A percentile compares a stretch with the other conserved stretches of the same genome.
Evolutionary conservation across 495 filamentous ascomycete genomes (phyloP).

Genomic region (Hypoxylon lenormandii): DNA sequence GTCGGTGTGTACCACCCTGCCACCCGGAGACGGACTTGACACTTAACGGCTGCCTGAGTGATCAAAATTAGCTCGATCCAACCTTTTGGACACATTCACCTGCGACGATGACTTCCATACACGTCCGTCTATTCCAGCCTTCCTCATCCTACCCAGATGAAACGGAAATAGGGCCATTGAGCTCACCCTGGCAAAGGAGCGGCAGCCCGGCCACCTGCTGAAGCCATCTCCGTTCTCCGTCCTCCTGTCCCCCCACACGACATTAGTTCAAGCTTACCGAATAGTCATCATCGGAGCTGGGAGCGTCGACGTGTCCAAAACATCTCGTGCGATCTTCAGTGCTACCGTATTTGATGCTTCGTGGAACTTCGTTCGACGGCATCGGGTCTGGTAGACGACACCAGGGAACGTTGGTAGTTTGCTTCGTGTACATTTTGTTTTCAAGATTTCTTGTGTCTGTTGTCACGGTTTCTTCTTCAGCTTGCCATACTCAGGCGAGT

Average conservation of each 20-base stretch:
- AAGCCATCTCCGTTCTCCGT: slow-evolving; percentile 1
- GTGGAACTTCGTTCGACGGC: slow-evolving; percentile 24
- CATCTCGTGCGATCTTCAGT: slow-evolving; percentile 26
- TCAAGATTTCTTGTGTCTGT: not conserved
- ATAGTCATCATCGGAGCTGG: slow-evolving; percentile 13
- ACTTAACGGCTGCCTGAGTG: not conserved
- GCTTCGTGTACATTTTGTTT: slow-evolving; percentile 19
- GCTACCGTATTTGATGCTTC: slow-evolving; percentile 5
- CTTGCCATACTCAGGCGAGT: not conserved
- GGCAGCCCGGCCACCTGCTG: slow-evolving; percentile 15
- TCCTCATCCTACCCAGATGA: not conserved
- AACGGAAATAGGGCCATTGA: slow-evolving; percentile 6
- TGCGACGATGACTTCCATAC: not conserved
- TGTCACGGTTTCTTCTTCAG: not conserved
- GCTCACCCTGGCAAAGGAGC: slow-evolving; percentile 1
- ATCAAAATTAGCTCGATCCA: slow-evolving; percentile 4
- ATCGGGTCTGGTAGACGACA: slow-evolving; percentile 24
- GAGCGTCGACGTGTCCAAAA: slow-evolving; percentile 1
- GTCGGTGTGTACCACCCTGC: slow-evolving; percentile 9
- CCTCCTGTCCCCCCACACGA: not conserved
- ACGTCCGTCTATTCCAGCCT: slow-evolving; percentile 2
- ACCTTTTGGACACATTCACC: too few species aligned
- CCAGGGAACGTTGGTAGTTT: not conserved
- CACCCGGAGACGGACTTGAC: not conserved
- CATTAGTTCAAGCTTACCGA: not conserved